Percentiles rank a stretch among this genome's conserved stretches.
Evolutionary conservation across 2,329 filamentous ascomycete genomes (phyloP).

Genomic region (Nothophoma quercina): DNA sequence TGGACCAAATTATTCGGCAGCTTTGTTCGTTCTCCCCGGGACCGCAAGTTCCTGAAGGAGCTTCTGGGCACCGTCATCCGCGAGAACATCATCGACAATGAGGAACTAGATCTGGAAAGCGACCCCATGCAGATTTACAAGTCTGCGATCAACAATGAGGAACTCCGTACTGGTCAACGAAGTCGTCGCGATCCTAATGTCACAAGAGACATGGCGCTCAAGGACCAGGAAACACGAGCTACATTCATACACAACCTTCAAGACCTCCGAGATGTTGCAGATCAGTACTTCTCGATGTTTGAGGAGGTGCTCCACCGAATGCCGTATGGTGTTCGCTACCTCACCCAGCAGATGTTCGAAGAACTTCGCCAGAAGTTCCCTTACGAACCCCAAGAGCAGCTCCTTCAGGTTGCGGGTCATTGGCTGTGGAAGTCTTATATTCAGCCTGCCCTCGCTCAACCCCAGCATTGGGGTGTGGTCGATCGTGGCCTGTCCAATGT

Average conservation of each 20-base stretch:
- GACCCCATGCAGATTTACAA: slow-evolving; percentile 98
- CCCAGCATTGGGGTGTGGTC: slow-evolving; percentile 91
- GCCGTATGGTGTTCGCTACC: slow-evolving; percentile 90
- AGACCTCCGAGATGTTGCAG: slow-evolving; percentile 91
- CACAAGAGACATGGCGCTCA: slow-evolving; percentile 90
- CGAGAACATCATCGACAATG: slow-evolving; percentile 92
- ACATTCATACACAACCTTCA: slow-evolving; percentile 95
- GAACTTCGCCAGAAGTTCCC: slow-evolving; percentile 79
- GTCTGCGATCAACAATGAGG: slow-evolving; percentile 95
- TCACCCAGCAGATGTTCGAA: slow-evolving; percentile 86
- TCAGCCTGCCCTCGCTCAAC: slow-evolving; percentile 85
- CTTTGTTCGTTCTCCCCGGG: slow-evolving; percentile 89
- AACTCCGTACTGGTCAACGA: slow-evolving; percentile 86
- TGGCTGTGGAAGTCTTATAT: slow-evolving; percentile 97
- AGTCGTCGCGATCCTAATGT: slow-evolving; percentile 85
- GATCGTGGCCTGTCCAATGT: slow-evolving; percentile 88
- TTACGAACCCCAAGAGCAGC: slow-evolving; percentile 75
- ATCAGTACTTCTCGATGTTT: slow-evolving; percentile 83
- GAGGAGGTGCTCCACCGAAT: slow-evolving; percentile 87
- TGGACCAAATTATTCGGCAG: slow-evolving; percentile 86
- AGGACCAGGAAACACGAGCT: slow-evolving; percentile 88
- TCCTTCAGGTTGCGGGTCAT: slow-evolving; percentile 84
- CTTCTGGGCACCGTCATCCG: slow-evolving; percentile 84
- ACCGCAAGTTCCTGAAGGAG: slow-evolving; percentile 90
- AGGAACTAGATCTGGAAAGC: slow-evolving; percentile 89